phyloP scores from a whole-genome alignment of 2,329 filamentous ascomycete genomes.

The Ophiostoma perfectum region DNA sequence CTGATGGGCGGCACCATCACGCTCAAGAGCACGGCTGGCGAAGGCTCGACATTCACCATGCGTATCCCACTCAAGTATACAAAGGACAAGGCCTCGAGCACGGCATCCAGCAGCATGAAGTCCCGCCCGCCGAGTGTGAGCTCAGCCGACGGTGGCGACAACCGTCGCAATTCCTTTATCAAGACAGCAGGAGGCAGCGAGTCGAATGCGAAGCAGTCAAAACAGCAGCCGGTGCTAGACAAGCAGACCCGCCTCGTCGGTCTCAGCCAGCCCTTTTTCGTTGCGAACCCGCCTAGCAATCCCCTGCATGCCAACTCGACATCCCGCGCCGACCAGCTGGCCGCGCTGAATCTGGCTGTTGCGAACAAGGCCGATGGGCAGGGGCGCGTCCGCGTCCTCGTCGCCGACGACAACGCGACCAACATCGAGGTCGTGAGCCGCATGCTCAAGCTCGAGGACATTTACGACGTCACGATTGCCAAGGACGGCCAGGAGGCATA shows the following conservation, averaged over 20 bases:
- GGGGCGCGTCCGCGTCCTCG: conserved; percentile 70
- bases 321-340: conserved; percentile 51
- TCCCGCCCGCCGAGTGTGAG: conserved; percentile 46
- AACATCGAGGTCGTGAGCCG: conserved; percentile 55
- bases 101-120: conserved; percentile 49
- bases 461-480: conserved; percentile 84
- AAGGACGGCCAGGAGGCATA: conserved; percentile 83
- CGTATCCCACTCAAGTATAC: conserved; percentile 74
- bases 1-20: conserved; percentile 76
- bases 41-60: conserved; percentile 77
- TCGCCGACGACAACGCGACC: conserved; percentile 65
- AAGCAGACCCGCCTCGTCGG: conserved; percentile 75
- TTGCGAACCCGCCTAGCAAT: conserved; percentile 35
- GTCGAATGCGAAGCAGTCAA: conserved; percentile 23
- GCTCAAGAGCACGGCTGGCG: conserved; percentile 64
- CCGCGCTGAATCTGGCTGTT: conserved; percentile 60
- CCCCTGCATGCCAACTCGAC: conserved; percentile 15
- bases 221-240: conserved; percentile 46
- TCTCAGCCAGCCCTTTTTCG: conserved; percentile 77
- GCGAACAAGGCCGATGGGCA: conserved; percentile 51
- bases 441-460: conserved; percentile 68
- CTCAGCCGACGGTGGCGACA: conserved; percentile 39
- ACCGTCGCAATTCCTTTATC: conserved; percentile 30
- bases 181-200: conserved; percentile 27
- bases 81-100: conserved; percentile 54